Evolutionary conservation across 2,329 filamentous ascomycete species (phyloP), one percentile per base, ranked within the genome.

Genomic region (Pseudogymnoascus sp.): DNA sequence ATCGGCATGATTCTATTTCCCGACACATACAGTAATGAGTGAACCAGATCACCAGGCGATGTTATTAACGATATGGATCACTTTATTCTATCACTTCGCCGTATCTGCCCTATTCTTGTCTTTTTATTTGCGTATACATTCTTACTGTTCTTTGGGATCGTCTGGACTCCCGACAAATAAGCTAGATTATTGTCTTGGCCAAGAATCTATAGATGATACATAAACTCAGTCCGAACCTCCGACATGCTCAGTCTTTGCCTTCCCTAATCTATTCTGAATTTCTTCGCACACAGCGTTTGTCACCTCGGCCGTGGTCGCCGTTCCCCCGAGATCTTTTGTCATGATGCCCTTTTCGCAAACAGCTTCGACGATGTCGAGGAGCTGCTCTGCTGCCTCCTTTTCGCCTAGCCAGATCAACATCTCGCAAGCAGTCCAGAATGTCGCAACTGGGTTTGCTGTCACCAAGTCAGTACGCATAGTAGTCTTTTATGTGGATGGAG

Each of bases 401-500:
- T 85, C 79, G 0, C 83, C 82, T 0, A 86, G 73, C 83, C 83
- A 85, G 10, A 74, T 75, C 29, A 86, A 69, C 83, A 85, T 84
- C 70, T 85, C 83, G 0, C 78, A 77, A 1, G 80, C 82, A 1
- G 80, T 83, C 70, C 83, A 86, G 70, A 86, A 83, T 0, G 83
- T 84, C 0, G 77, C 83, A 0, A 85, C 81, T 0, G 83, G 83
- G 65, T 85, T 85, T 0, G 82, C 81, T 19, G 83, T 70, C 82
- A 82, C 0, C 80, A 80, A 60, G 85, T 84, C 29, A 50, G 15
- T 15, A 46, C 13, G 6, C 13, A 15, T 46, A 26, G n/a, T 21
- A 17, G 38, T 59, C 4, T 19, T 23, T 46, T 35, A 56, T 35
- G 15, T 53, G 9, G 23, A 23, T 17, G 26, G 23, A 7, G 37